phyloP scores from a whole-genome alignment of 2,329 filamentous ascomycete genomes.

The Macrophomina phaseolina region DNA sequence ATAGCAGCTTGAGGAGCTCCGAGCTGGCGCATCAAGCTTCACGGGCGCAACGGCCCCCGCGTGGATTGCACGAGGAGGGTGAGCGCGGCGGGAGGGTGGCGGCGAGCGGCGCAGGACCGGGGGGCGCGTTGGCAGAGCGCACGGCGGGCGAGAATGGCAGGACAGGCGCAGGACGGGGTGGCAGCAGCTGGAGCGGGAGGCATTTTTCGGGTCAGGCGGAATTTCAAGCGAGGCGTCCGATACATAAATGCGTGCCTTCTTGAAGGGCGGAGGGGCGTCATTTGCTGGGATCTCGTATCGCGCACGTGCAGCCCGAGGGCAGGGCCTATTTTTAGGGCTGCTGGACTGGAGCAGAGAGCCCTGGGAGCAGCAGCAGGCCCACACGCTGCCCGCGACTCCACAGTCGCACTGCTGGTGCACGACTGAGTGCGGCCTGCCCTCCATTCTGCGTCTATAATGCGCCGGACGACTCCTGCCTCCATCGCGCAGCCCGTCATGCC shows the following conservation, averaged over 20 bases:
- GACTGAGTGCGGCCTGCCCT: background rate
- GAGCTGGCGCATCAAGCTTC: too few species aligned
- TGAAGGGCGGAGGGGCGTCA: background rate
- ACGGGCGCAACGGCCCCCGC: background rate
- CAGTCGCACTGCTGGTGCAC: constrained; percentile 17
- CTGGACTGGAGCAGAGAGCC: background rate
- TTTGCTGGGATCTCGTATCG: constrained; percentile 18
- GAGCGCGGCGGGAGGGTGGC: background rate
- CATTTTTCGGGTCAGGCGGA: constrained; percentile 5
- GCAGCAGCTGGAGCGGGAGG: background rate
- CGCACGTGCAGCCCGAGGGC: constrained; percentile 4
- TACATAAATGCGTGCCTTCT: constrained; percentile 1
- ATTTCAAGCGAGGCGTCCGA: constrained; percentile 4
- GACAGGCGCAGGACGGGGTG: background rate
- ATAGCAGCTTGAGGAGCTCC: background rate
- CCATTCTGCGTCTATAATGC: constrained; percentile 12
- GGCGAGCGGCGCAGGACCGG: too few species aligned
- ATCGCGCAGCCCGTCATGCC: constrained; percentile 8
- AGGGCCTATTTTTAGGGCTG: constrained; percentile 19
- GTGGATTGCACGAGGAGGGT: background rate
- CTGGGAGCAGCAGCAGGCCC: background rate
- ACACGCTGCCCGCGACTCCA: constrained; percentile 22
- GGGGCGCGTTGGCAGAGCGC: background rate
- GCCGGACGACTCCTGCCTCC: background rate
- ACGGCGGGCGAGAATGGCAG: background rate